Conservation (phyloP, 352 stramenopile genomes). For the Pythium utonaiense region DNA sequence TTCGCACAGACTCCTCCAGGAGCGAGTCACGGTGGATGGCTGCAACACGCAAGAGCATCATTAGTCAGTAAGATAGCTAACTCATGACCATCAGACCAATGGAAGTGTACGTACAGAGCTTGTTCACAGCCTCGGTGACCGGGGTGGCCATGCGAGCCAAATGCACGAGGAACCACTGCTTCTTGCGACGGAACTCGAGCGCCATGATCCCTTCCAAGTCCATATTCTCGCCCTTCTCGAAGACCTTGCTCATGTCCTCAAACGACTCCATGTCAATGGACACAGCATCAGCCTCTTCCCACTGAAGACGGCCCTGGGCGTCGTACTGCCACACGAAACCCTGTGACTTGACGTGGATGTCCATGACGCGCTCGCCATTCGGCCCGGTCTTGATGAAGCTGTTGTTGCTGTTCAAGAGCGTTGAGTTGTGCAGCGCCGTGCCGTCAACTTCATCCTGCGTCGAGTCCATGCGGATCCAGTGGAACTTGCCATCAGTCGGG, state of each 20-base stretch:
- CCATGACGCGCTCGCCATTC: slow-evolving; percentile 48
- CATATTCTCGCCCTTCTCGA: slow-evolving; percentile 38
- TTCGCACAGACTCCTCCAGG: slow-evolving; percentile 46
- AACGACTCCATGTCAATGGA: slow-evolving; percentile 73
- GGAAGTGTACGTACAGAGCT: slow-evolving; percentile 44
- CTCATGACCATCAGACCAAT: not conserved
- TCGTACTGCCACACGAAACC: slow-evolving; percentile 74
- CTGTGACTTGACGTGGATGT: slow-evolving; percentile 62
- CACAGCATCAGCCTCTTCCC: slow-evolving; percentile 59
- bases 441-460: slow-evolving; percentile 33
- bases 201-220: slow-evolving; percentile 81
- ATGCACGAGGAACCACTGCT: slow-evolving; percentile 81
- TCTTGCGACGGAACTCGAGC: slow-evolving; percentile 72
- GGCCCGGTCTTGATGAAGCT: slow-evolving; percentile 28
- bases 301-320: slow-evolving; percentile 41
- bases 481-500: slow-evolving; percentile 57
- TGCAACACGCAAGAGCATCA: slow-evolving; percentile 14
- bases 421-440: slow-evolving; percentile 18
- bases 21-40: slow-evolving; percentile 52
- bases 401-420: slow-evolving; percentile 5
- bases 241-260: slow-evolving; percentile 31
- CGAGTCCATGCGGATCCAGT: slow-evolving; percentile 67
- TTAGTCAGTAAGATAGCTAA: not conserved
- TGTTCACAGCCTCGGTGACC: slow-evolving; percentile 54
- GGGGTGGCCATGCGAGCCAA: slow-evolving; percentile 62